Conservation (phyloP, 2,329 filamentous ascomycete species). For the Fusarium domesticum region DNA sequence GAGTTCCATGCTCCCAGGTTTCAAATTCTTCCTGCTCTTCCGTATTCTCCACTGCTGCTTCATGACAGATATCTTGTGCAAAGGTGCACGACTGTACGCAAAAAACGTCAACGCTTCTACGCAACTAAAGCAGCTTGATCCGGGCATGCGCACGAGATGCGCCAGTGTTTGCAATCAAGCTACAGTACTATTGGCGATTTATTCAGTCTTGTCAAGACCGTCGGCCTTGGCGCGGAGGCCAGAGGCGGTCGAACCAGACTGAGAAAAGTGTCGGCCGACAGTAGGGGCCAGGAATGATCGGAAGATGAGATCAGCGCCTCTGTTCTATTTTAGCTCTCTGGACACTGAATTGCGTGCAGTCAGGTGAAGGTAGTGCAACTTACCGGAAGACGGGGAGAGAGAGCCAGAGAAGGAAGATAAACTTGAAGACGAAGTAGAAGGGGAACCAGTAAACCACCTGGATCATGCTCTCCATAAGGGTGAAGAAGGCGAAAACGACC, state of each 20-base stretch:
- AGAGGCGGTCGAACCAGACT: slow-evolving; percentile 69
- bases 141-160: slow-evolving; percentile 19
- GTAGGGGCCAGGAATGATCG: slow-evolving; percentile 90
- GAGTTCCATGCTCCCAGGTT: slow-evolving; percentile 12
- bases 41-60: slow-evolving; percentile 2
- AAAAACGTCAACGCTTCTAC: slow-evolving; percentile 15
- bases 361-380: slow-evolving; percentile 34
- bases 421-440: slow-evolving; percentile 99
- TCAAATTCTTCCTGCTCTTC: slow-evolving; percentile 16
- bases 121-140: slow-evolving; percentile 22
- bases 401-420: slow-evolving; percentile 95
- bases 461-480: slow-evolving; percentile 76
- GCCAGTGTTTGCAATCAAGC: slow-evolving; percentile 27
- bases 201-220: slow-evolving; percentile 67
- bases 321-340: slow-evolving; percentile 38
- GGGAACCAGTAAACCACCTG: slow-evolving; percentile 92
- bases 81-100: slow-evolving; percentile 1
- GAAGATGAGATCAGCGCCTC: slow-evolving; percentile 95
- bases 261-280: slow-evolving; percentile 83
- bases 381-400: slow-evolving; percentile 92
- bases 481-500: slow-evolving; percentile 82
- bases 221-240: slow-evolving; percentile 88
- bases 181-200: slow-evolving; percentile 33
- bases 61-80: slow-evolving; percentile 1
- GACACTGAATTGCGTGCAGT: background rate